Base-by-base conservation (phyloP, 2,329 filamentous ascomycete genomes). In the Talaromyces rugulosus region DNA sequence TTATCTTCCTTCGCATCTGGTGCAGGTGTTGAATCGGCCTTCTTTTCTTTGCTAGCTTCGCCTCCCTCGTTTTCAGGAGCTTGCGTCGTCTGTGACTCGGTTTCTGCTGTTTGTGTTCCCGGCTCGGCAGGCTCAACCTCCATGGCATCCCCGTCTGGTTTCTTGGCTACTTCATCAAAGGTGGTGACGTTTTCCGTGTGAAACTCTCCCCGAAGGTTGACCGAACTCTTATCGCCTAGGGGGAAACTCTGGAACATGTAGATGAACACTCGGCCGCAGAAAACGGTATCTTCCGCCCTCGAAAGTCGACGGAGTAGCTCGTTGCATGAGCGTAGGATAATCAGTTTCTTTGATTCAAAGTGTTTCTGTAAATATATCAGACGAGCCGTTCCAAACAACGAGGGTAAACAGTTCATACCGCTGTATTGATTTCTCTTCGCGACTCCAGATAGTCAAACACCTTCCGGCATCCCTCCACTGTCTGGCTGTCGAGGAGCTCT, bases 221-320 rank as follows among this genome's bases (percentile, higher is more conserved):
- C 95, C 0, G 95, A 97, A 74, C 95, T 98, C 74, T 94, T 95
- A 76, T 99, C 96, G 34, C 94, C 94, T 0, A 99, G 82, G 1
- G 95, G 95, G 71, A 99, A 98, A 74, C 92, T 96, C 75, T 99
- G 95, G 76, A 98, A 99, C 72, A 99, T 86, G 76, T 97, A 99
- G 66, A 99, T 97, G 76, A 98, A 98, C 30, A 99, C 95, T 44
- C 95, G 86, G 16, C 95, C 95, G 71, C 95, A 99, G 73, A 99
- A 99, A 0, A 96, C 92, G 0, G 95, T 96, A 75, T 99, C 95
- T 74, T 98, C 93, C 4, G 95, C 94, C 61, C 95, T 87, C n/a
- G 95, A 98, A 2, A 99, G 83, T 53, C 95, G 86, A 40, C 94
- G 88, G n/a, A 99, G 82, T 16, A 99, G 82, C 77, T 98, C 95